phyloP scores from a whole-genome alignment of 495 filamentous ascomycete species.

The Lophiostoma macrostomum region DNA sequence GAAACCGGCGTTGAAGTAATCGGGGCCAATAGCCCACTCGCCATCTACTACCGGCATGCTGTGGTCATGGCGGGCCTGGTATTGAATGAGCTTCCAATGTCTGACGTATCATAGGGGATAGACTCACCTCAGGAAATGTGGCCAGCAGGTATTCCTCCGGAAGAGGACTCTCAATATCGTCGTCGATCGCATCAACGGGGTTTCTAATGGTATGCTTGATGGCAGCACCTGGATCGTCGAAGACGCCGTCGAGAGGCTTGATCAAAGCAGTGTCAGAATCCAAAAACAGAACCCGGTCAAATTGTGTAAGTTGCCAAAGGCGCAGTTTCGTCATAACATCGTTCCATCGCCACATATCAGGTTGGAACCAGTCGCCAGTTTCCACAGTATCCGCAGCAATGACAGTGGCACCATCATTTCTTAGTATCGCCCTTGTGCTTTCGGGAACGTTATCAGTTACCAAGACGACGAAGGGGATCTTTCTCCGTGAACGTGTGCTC shows the following conservation, averaged over 20 bases:
- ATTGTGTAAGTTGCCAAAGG: constrained; percentile 33
- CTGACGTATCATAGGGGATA: no score
- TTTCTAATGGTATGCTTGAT: not conserved
- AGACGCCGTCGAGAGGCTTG: constrained; percentile 26
- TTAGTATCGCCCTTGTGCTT: constrained; percentile 20
- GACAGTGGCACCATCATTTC: constrained; percentile 34
- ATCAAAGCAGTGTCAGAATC: constrained; percentile 32
- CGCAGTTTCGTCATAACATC: constrained; percentile 37
- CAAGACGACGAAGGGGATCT: constrained; percentile 35
- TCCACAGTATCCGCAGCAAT: constrained; percentile 21
- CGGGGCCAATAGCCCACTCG: no score
- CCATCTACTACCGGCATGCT: no score
- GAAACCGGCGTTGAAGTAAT: constrained; percentile 31
- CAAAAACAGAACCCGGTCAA: constrained; percentile 26
- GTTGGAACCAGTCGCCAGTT: constrained; percentile 21
- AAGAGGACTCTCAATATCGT: constrained; percentile 8
- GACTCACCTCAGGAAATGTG: constrained; percentile 12
- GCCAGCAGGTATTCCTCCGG: constrained; percentile 25
- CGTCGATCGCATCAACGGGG: not conserved
- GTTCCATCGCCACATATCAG: constrained; percentile 12
- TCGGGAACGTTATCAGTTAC: constrained; percentile 32
- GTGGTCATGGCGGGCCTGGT: no score
- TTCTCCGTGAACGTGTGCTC: constrained; percentile 24
- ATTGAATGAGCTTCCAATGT: no score
- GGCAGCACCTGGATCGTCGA: constrained; percentile 25